Percentiles rank a stretch among this genome's conserved stretches.
These are phyloP conservation scores for Monsonia emarginata DNA, from an alignment of 441 rosid genomes.

Conservation along the genomic window DNA sequence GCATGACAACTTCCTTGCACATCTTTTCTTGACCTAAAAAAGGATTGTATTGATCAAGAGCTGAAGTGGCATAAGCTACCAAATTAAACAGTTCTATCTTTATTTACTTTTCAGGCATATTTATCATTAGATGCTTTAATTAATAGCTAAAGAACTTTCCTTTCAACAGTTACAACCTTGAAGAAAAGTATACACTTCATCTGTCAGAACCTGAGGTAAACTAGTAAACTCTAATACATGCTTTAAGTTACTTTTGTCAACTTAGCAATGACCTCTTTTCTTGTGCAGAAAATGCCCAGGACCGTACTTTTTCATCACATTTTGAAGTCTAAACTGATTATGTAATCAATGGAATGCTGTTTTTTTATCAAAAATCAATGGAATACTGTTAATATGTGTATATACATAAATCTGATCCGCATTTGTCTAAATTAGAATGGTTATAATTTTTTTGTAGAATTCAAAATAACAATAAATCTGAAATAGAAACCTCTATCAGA, in stretches of 20 bases:
- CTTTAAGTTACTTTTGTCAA: not conserved
- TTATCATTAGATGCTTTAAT: not conserved
- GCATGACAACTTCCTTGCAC: slow-evolving; percentile 29
- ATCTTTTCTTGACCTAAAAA: slow-evolving; percentile 37
- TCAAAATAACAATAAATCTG: not conserved
- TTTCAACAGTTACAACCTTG: not conserved
- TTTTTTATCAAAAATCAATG: too few species aligned
- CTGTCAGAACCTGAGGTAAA: too few species aligned
- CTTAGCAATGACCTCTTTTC: not conserved
- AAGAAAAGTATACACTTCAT: not conserved
- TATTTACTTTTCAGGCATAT: too few species aligned
- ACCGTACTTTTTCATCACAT: not conserved
- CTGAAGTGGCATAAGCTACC: not conserved
- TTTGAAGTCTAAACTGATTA: not conserved
- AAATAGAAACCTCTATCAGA: too few species aligned
- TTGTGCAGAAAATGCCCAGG: not conserved
- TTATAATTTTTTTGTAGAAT: too few species aligned
- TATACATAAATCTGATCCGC: not conserved
- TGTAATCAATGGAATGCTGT: too few species aligned
- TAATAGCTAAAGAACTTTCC: not conserved
- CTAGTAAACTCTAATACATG: not conserved
- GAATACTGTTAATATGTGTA: not conserved
- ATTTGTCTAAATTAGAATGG: not conserved
- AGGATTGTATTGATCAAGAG: slow-evolving; percentile 9
- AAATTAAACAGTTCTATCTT: not conserved